Evolutionary conservation across 2,329 filamentous ascomycete species (phyloP).

Genomic region (Xylaria digitata): DNA sequence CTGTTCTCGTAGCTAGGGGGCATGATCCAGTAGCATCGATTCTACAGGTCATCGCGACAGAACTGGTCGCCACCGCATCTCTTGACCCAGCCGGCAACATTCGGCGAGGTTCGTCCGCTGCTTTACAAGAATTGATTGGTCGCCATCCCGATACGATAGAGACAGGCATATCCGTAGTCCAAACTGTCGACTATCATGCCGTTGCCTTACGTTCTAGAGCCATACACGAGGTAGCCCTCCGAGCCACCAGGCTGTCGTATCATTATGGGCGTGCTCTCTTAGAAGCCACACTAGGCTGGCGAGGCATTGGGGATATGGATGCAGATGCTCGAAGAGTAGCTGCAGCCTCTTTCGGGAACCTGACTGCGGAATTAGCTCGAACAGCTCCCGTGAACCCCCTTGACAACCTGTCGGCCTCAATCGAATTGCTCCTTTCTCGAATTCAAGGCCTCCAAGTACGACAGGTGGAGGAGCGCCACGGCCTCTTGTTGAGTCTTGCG

Average conservation of each 20-base stretch:
- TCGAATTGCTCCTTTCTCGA: constrained; percentile 57
- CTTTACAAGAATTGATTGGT: constrained; percentile 92
- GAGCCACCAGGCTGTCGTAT: constrained; percentile 72
- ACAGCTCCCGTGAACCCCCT: constrained; percentile 41
- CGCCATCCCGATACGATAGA: constrained; percentile 87
- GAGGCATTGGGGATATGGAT: constrained; percentile 86
- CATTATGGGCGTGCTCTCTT: constrained; percentile 79
- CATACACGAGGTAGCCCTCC: constrained; percentile 78
- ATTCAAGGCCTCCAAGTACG: constrained; percentile 62
- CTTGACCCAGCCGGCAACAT: constrained; percentile 95
- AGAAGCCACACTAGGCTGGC: constrained; percentile 81
- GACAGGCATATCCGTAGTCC: constrained; percentile 86
- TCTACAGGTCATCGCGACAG: constrained; percentile 81
- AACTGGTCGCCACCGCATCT: constrained; percentile 83
- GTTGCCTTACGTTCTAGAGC: constrained; percentile 89
- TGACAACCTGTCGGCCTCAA: constrained; percentile 49
- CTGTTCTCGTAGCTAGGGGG: constrained; percentile 56
- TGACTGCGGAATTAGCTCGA: constrained; percentile 59
- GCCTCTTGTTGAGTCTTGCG: constrained; percentile 71
- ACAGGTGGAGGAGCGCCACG: constrained; percentile 77
- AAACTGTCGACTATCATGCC: constrained; percentile 91
- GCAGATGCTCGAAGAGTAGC: constrained; percentile 77
- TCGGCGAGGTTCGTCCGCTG: constrained; percentile 89
- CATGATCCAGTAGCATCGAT: constrained; percentile 60
- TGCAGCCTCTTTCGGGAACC: constrained; percentile 73